These are phyloP conservation scores for Pulveroboletus sp. DNA, from an alignment of 768 basidiomycete species.

Conservation along the genomic window DNA sequence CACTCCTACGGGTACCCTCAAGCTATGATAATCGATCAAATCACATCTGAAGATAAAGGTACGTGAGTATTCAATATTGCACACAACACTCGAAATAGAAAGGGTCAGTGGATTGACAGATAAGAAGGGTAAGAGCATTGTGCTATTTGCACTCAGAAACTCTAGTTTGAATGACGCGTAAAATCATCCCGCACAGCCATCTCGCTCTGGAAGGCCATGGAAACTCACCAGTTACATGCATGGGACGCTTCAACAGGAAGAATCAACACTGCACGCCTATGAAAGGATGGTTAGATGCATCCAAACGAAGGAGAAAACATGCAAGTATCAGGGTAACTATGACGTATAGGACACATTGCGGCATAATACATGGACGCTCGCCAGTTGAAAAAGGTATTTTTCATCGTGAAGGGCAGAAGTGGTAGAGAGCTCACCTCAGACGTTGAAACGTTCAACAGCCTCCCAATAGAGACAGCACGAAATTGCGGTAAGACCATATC, in stretches of 20 bases:
- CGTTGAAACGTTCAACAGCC: neutral
- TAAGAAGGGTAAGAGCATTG: slow-evolving; percentile 60
- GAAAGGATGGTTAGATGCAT: slow-evolving; percentile 6
- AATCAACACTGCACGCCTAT: neutral
- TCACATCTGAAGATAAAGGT: slow-evolving; percentile 1
- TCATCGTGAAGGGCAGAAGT: slow-evolving; percentile 43
- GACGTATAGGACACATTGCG: slow-evolving; percentile 65
- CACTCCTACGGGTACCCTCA: neutral
- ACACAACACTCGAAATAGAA: slow-evolving; percentile 1
- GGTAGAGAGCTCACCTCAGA: slow-evolving; percentile 6
- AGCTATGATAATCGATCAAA: neutral
- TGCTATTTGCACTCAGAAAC: slow-evolving; percentile 73
- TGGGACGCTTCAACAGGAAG: neutral
- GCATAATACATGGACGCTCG: slow-evolving; percentile 47
- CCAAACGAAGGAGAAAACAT: neutral
- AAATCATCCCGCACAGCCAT: slow-evolving; percentile 46
- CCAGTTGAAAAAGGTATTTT: slow-evolving; percentile 34
- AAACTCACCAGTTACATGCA: slow-evolving; percentile 4
- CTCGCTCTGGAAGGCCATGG: slow-evolving; percentile 1
- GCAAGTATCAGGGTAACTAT: slow-evolving; percentile 88
- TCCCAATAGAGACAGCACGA: neutral
- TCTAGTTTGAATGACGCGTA: slow-evolving; percentile 78
- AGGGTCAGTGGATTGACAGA: slow-evolving; percentile 63
- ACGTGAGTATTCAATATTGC: slow-evolving; percentile 1
- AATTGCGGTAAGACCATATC: too few species aligned